A percentile compares a stretch with the other conserved stretches of the same genome.
Conservation (phyloP, 169 alveolate genomes). For the Perkinsus marinus region DNA sequence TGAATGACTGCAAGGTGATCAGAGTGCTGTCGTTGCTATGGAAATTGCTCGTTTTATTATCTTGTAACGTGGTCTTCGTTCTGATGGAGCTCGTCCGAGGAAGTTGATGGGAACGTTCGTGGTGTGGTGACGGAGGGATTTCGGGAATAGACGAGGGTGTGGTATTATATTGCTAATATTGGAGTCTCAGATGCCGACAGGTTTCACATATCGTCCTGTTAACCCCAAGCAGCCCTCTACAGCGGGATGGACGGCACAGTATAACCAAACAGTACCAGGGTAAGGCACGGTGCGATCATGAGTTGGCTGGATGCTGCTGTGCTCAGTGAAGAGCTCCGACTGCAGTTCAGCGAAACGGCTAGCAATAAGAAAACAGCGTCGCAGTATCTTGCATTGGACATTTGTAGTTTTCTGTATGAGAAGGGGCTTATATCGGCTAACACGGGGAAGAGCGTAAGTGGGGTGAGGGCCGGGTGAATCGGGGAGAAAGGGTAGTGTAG, state of each 20-base stretch:
- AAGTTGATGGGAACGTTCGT: too few relatives aligned
- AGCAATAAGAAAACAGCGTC: neutral
- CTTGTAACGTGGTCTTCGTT: too few relatives aligned
- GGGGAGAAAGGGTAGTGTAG: neutral
- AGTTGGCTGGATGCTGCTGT: neutral
- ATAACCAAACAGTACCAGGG: neutral
- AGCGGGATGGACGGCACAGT: neutral
- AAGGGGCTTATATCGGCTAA: neutral
- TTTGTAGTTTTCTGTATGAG: neutral
- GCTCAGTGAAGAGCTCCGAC: neutral
- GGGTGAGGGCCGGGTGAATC: neutral
- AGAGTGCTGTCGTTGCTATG: too few relatives aligned
- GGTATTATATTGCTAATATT: neutral
- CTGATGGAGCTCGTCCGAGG: too few relatives aligned
- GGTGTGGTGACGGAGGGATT: neutral
- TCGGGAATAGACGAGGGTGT: neutral
- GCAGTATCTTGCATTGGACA: neutral
- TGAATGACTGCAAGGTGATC: neutral
- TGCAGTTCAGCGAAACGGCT: neutral
- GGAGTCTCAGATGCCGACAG: neutral
- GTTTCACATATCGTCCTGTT: neutral
- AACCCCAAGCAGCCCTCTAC: neutral
- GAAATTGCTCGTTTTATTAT: too few relatives aligned
- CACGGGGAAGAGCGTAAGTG: neutral
- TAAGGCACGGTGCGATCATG: neutral